These are phyloP conservation scores for Halteria grandinella DNA, from an alignment of 73 alveolate genomes.

Conservation along the genomic window DNA sequence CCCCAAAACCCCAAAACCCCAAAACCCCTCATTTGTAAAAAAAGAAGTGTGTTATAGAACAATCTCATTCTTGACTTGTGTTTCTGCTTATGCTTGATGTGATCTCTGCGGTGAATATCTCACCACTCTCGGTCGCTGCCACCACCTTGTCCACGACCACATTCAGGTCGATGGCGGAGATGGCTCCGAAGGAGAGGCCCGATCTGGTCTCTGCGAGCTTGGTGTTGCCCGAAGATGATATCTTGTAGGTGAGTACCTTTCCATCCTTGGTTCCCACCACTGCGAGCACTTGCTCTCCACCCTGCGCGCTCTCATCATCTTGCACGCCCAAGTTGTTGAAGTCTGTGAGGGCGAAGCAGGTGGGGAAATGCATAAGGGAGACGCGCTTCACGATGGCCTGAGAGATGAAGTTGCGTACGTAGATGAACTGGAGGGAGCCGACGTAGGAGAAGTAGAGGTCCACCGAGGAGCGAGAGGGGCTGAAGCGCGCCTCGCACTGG, in stretches of 20 bases:
- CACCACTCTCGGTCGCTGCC: conserved; percentile 50
- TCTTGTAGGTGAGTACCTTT: neutral
- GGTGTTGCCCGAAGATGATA: conserved; percentile 9
- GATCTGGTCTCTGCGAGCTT: conserved; percentile 35
- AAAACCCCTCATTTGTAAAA: too few relatives aligned
- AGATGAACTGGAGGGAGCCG: conserved; percentile 39
- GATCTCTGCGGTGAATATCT: conserved; percentile 15
- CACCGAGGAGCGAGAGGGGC: conserved; percentile 30
- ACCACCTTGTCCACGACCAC: conserved; percentile 3
- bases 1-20: too few relatives aligned
- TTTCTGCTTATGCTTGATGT: too few relatives aligned
- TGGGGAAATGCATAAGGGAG: conserved; percentile 40
- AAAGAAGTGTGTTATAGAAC: too few relatives aligned
- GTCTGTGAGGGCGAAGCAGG: conserved; percentile 34
- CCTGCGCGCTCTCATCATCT: neutral
- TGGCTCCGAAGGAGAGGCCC: conserved; percentile 25
- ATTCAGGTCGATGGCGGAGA: conserved; percentile 31
- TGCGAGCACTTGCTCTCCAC: conserved; percentile 39
- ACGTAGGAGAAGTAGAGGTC: conserved; percentile 44
- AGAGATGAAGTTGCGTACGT: conserved; percentile 36
- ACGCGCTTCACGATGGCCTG: conserved; percentile 43
- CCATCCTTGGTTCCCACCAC: conserved; percentile 45
- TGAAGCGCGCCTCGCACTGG: conserved; percentile 40
- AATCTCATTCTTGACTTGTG: too few relatives aligned
- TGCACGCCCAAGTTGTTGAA: neutral